phyloP scores from a whole-genome alignment of 805 yeast genomes.

The Starmerella davenportii region DNA sequence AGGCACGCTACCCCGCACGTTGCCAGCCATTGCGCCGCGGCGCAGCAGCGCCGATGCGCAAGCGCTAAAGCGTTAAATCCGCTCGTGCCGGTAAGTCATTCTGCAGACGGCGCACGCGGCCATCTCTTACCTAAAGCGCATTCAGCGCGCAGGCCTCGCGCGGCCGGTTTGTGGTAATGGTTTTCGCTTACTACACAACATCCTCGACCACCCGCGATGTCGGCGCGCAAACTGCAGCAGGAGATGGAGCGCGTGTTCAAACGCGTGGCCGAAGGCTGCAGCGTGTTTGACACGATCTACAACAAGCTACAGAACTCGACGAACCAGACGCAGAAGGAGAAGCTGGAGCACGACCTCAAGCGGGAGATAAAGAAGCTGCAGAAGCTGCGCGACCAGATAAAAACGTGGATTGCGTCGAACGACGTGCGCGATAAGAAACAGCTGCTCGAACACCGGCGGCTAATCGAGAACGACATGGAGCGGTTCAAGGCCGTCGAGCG shows the following conservation, averaged over 20 bases:
- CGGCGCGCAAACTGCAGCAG: slow-evolving; percentile 21
- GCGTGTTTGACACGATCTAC: slow-evolving; percentile 65
- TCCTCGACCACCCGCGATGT: no score
- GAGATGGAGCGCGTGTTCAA: slow-evolving; percentile 88
- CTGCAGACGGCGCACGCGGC: no score
- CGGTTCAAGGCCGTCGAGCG: slow-evolving; percentile 87
- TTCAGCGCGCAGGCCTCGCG: no score
- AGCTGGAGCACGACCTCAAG: slow-evolving; percentile 72
- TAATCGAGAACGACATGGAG: slow-evolving; percentile 65
- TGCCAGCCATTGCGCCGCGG: no score
- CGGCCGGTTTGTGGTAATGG: no score
- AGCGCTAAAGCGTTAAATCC: no score
- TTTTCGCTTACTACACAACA: no score
- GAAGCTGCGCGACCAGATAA: slow-evolving; percentile 83
- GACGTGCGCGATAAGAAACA: slow-evolving; percentile 81
- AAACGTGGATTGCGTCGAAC: slow-evolving; percentile 81
- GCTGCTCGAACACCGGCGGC: slow-evolving; percentile 53
- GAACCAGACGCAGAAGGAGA: slow-evolving; percentile 77
- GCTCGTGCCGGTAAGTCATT: no score
- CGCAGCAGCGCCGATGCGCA: no score
- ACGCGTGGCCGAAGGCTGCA: slow-evolving; percentile 82
- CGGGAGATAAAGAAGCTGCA: slow-evolving; percentile 90
- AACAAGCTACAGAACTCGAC: slow-evolving; percentile 71
- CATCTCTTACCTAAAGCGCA: no score
- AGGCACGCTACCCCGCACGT: no score